phyloP scores from a whole-genome alignment of 2,329 filamentous ascomycete species.

The Phoma sp. region DNA sequence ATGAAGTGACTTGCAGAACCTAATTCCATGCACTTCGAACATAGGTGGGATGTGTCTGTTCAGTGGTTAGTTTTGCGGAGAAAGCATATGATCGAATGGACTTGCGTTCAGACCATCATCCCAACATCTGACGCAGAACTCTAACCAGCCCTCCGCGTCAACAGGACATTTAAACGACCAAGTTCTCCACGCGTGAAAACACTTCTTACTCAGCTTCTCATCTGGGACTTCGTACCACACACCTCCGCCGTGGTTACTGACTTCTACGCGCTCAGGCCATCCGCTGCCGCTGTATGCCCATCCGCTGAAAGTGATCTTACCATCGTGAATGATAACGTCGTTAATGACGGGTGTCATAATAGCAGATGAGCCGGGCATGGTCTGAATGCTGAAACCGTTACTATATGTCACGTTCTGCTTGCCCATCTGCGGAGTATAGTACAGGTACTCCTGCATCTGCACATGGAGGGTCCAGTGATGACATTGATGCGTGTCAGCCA shows the following conservation, averaged over 20 bases:
- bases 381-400: constrained; percentile 72
- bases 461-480: constrained; percentile 64
- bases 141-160: constrained; percentile 57
- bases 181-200: constrained; percentile 68
- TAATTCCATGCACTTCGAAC: constrained; percentile 63
- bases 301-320: constrained; percentile 62
- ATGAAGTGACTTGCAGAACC: constrained; percentile 70
- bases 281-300: constrained; percentile 56
- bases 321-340: constrained; percentile 67
- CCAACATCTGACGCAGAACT: constrained; percentile 55
- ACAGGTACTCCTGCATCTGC: constrained; percentile 71
- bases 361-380: constrained; percentile 73
- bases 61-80: constrained; percentile 13
- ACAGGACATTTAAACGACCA: constrained; percentile 71
- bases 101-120: constrained; percentile 55
- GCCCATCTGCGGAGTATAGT: constrained; percentile 72
- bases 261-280: constrained; percentile 67
- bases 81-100: not conserved
- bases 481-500: constrained; percentile 71
- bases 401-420: constrained; percentile 69
- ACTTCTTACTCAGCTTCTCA: constrained; percentile 68
- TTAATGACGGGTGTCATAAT: constrained; percentile 71
- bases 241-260: constrained; percentile 68
- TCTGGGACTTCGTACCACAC: constrained; percentile 70
- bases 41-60: constrained; percentile 52